These are phyloP conservation scores for Chlorencoelia australis DNA, from an alignment of 2,329 filamentous ascomycete genomes.

Conservation along the genomic window DNA sequence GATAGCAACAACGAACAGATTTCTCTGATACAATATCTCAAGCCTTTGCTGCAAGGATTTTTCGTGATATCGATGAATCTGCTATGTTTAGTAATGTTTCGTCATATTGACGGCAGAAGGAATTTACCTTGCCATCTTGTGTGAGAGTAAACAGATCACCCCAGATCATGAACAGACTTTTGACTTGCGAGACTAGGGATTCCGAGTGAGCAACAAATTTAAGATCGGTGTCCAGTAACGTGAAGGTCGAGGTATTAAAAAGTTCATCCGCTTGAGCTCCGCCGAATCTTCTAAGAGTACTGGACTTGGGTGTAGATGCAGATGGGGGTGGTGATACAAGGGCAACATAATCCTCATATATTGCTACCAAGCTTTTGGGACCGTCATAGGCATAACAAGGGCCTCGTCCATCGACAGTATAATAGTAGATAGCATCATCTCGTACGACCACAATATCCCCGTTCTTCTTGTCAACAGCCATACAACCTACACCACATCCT, in stretches of 20 bases:
- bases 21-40: constrained; percentile 87
- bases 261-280: constrained; percentile 63
- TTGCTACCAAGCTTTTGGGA: constrained; percentile 70
- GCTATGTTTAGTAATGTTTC: constrained; percentile 31
- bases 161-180: constrained; percentile 77
- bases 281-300: constrained; percentile 60
- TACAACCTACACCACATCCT: constrained; percentile 89
- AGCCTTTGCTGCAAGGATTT: constrained; percentile 84
- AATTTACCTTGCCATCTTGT: constrained; percentile 74
- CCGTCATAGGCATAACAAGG: constrained; percentile 87
- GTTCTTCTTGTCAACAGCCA: constrained; percentile 72
- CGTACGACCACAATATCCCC: constrained; percentile 86
- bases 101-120: background rate
- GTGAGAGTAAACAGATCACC: constrained; percentile 84
- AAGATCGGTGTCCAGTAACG: constrained; percentile 82
- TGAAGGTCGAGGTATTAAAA: constrained; percentile 81
- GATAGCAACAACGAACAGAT: constrained; percentile 84
- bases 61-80: constrained; percentile 83
- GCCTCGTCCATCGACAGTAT: constrained; percentile 73
- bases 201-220: constrained; percentile 87
- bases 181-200: constrained; percentile 69
- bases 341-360: constrained; percentile 78
- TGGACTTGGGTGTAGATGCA: constrained; percentile 37
- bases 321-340: constrained; percentile 65
- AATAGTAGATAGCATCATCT: constrained; percentile 93